Evolutionary conservation across 2,329 filamentous ascomycete genomes (phyloP), one percentile per base, ranked within the genome.

Genomic region (Monosporascus sp.): DNA sequence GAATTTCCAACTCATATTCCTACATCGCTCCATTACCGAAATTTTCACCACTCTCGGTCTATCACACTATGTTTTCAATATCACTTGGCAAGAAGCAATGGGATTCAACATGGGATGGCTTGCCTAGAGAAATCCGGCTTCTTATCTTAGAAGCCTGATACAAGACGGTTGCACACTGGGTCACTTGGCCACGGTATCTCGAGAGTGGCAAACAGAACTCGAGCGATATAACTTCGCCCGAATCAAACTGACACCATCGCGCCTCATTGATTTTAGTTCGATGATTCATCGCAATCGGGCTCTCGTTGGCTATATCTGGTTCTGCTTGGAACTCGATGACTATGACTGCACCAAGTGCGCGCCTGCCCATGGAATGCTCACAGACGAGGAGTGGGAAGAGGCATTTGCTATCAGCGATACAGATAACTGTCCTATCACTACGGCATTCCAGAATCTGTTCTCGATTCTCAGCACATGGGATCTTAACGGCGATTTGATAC

Each of bases 391-490:
- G 26, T 18, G 18, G 43, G 56, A 53, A 55, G 55, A 55, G 26
- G 49, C 22, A 59, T 65, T 37, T 60, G 73, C 28, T 47, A 44
- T 66, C 53, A 58, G 56, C 55, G 22, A 60, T 46, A 50, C 49
- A 40, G 61, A 67, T 28, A 65, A 68, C 48, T 22, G 49, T 35
- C 48, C 64, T 24, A 68, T 70, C 46, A 51, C 55, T 40, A 55
- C 60, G 38, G 66, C 63, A 53, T 65, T 72, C 52, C 50, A 65
- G 57, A 58, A 55, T 52, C 52, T 72, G 37, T 67, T 72, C 49
- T 59, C 55, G 47, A 55, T 52, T 51, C 66, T 71, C 20, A 67
- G 62, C 61, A 37, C 45, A 56, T 72, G 65, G 68, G 63, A 69
- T 54, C 65, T 63, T 56, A 52, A 57, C n/a, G 55, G 65, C 50